Base-by-base conservation (phyloP, 2,329 filamentous ascomycete species). In the Pseudogymnoascus sp. region DNA sequence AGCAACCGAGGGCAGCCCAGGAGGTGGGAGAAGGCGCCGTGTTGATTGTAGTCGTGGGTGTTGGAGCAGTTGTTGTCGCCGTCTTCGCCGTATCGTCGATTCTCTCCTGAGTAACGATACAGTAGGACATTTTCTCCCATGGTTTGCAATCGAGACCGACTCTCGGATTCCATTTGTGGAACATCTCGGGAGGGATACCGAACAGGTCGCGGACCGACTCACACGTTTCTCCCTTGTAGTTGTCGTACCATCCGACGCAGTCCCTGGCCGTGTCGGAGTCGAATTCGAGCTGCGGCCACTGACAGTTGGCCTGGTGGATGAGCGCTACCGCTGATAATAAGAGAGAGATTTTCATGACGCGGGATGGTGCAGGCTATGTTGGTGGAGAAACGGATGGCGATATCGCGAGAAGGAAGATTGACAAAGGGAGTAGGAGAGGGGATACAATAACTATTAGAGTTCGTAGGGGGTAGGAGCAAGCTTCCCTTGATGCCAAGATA, bases 111-210 rank as follows among this genome's bases (percentile, higher is more conserved):
- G 33, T 37, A 22, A 36, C 0, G 33, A 25, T 4, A n/a, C 57
- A 58, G 18, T 58, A 58, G 33, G 57, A 58, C 7, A 20, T 18
- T 9, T n/a, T 3, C 25, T 39, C 14, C 57, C 57, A 38, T 4
- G 33, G 57, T 22, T 58, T 38, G 57, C 57, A 58, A 18, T 38
- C 57, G 30, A 58, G 57, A 11, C 33, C 33, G 14, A 38, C 33
- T 2, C 33, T 25, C 6, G 57, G 57, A 12, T 38, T 58, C 57
- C 57, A 58, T 38, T 58, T 58, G 57, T 38, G 33, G 36, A 58
- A 38, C 15, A 38, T 9, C 33, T 58, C 57, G 2, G 57, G 57
- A 12, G 33, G 37, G 18, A 58, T 38, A n/a, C 4, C 12, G 7
- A 7, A 58, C 18, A 8, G n/a, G 3, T 25, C 18, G 18, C 2